phyloP scores from a whole-genome alignment of 805 yeast genomes.

The Lipomyces yamadae region DNA sequence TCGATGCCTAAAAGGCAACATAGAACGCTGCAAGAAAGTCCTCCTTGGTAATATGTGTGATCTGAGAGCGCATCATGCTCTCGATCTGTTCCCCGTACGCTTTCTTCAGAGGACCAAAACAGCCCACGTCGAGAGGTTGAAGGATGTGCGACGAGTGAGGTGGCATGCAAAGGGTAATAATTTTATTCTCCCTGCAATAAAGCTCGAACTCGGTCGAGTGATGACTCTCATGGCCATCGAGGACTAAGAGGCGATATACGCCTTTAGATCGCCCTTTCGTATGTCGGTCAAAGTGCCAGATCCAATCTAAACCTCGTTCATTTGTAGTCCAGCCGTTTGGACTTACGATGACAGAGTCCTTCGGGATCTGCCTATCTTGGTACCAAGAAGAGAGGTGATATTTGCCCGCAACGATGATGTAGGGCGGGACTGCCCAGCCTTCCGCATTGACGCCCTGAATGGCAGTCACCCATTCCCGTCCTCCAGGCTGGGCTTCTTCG shows the following conservation, averaged over 20 bases:
- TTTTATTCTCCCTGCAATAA: constrained; percentile 17
- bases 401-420: constrained; percentile 13
- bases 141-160: too few species aligned
- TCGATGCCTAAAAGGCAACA: too few species aligned
- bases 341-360: constrained; percentile 10
- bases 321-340: constrained; percentile 16
- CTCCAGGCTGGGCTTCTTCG: neutral
- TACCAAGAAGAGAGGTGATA: constrained; percentile 17
- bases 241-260: constrained; percentile 13
- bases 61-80: too few species aligned
- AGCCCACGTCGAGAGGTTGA: too few species aligned
- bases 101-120: too few species aligned
- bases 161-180: too few species aligned
- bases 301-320: constrained; percentile 14
- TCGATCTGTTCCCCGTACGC: too few species aligned
- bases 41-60: too few species aligned
- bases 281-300: constrained; percentile 14
- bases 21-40: too few species aligned
- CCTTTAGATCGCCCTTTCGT: constrained; percentile 14
- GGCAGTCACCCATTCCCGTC: neutral
- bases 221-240: constrained; percentile 28
- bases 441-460: constrained; percentile 15
- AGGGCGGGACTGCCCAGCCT: constrained; percentile 25
- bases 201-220: constrained; percentile 9
- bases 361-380: constrained; percentile 3